These are phyloP conservation scores for Ascoidea asiatica DNA, from an alignment of 805 yeast species.

Conservation along the genomic window DNA sequence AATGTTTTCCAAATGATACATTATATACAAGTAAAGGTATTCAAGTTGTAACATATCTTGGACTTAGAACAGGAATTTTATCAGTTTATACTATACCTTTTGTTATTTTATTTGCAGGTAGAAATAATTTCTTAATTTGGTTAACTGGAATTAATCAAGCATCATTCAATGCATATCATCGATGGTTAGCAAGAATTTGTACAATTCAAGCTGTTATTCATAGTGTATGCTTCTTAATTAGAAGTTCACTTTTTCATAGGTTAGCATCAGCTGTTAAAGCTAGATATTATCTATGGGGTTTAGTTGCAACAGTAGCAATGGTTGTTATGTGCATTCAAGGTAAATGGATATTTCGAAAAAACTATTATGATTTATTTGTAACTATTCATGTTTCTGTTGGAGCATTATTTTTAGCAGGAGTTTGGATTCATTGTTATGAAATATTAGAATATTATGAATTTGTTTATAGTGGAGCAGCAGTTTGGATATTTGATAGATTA, in stretches of 20 bases:
- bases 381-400: not conserved
- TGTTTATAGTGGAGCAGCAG: not conserved
- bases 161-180: conserved; percentile 42
- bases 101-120: conserved; percentile 42
- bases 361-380: too few species aligned
- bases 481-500: conserved; percentile 11
- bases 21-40: conserved; percentile 9
- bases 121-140: conserved; percentile 50
- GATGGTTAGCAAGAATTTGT: conserved; percentile 38
- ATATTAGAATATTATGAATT: not conserved
- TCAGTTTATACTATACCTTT: conserved; percentile 22
- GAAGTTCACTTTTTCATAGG: not conserved
- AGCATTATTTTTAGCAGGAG: not conserved
- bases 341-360: too few species aligned
- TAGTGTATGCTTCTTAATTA: conserved; percentile 8
- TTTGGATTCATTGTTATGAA: not conserved
- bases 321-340: not conserved
- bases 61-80: not conserved
- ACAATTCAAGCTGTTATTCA: conserved; percentile 32
- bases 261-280: not conserved
- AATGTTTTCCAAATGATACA: conserved; percentile 9
- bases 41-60: not conserved
- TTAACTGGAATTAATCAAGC: conserved; percentile 43
- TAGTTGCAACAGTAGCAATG: not conserved
- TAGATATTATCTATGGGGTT: not conserved